Percentiles rank a stretch among this genome's conserved stretches.
phyloP scores from a whole-genome alignment of 2,329 filamentous ascomycete genomes.

The Monilinia polystroma region DNA sequence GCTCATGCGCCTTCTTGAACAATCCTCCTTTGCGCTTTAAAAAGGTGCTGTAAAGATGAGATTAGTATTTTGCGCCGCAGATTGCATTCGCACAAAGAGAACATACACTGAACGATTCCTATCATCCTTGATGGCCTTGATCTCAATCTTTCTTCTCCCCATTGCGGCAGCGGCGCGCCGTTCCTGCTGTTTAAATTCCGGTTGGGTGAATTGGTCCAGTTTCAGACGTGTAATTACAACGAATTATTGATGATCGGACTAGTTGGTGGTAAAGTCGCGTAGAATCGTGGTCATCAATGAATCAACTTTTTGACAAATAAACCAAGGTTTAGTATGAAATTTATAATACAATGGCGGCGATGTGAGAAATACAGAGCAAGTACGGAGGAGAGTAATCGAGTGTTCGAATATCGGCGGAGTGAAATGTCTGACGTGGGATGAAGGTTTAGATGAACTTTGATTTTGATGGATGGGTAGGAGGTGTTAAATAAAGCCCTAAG shows the following conservation, averaged over 20 bases:
- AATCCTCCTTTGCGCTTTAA: slow-evolving; percentile 97
- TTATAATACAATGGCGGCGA: slow-evolving; percentile 5
- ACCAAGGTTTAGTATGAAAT: not conserved
- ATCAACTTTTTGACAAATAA: slow-evolving; percentile 9
- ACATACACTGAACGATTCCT: slow-evolving; percentile 91
- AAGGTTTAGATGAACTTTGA: not conserved
- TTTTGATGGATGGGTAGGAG: not conserved
- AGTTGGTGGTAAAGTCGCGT: slow-evolving; percentile 14
- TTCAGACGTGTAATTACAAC: slow-evolving; percentile 24
- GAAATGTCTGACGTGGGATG: slow-evolving; percentile 23
- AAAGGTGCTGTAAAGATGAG: slow-evolving; percentile 68
- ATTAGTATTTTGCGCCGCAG: slow-evolving; percentile 17
- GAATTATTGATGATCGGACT: not conserved
- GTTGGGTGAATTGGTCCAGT: slow-evolving; percentile 38
- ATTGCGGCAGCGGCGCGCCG: slow-evolving; percentile 53
- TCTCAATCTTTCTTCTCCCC: slow-evolving; percentile 99
- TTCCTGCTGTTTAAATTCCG: slow-evolving; percentile 34
- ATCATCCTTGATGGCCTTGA: slow-evolving; percentile 99
- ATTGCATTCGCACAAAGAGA: slow-evolving; percentile 18
- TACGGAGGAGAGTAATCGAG: slow-evolving; percentile 15
- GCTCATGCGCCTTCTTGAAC: slow-evolving; percentile 99
- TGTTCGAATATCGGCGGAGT: slow-evolving; percentile 9
- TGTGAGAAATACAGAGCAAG: not conserved
- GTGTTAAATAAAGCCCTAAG: slow-evolving; percentile 6
- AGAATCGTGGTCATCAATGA: slow-evolving; percentile 20